Base-by-base conservation (phyloP, 1,139 yeast species). In the Geotrichum klebahnii region DNA sequence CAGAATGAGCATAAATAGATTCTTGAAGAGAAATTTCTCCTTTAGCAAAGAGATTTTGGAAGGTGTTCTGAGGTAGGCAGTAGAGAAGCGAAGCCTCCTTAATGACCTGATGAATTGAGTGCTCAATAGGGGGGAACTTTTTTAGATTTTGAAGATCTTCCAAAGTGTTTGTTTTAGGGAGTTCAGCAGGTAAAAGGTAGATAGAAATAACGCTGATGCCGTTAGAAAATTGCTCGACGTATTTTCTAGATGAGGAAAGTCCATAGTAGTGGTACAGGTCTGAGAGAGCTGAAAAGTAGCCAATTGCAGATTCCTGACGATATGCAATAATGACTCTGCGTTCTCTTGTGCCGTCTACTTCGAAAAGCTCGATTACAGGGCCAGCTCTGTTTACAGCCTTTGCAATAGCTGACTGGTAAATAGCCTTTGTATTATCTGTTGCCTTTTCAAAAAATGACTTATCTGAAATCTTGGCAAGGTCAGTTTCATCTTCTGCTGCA, bases 21-120 rank as follows among this genome's bases (percentile, higher is more conserved):
- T 92, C 97, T 70, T 92, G 98, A 61, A 94, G 80, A 1, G 97
- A 89, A 68, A 90, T 78, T 58, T 82, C 82, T 51, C 94, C 86
- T 52, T 75, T 69, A 56, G 84, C 82, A 65, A 90, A 90, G 54
- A 82, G 76, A 49, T 78, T 75, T 61, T 83, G 84, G 75, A 90
- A 90, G 61, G 79, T 76, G 63, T 88, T 87, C 68, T 85, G 84
- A 42, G 98, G 98, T 59, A 92, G 79, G 63, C 96, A 87, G 70
- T 86, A 92, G 60, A 92, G 75, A 62, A 92, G 77, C 5, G 97
- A 88, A 37, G 96, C 96, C 70, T 92, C 98, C 71, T 88, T 89
- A 63, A 87, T 84, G 58, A 92, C 86, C 73, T 92, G 98, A 68
- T 83, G 84, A 57, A 90, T 83, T 28, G 95, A 83, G 61, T 85